phyloP scores from a whole-genome alignment of 441 rosid species.

The Capsella rubella region DNA sequence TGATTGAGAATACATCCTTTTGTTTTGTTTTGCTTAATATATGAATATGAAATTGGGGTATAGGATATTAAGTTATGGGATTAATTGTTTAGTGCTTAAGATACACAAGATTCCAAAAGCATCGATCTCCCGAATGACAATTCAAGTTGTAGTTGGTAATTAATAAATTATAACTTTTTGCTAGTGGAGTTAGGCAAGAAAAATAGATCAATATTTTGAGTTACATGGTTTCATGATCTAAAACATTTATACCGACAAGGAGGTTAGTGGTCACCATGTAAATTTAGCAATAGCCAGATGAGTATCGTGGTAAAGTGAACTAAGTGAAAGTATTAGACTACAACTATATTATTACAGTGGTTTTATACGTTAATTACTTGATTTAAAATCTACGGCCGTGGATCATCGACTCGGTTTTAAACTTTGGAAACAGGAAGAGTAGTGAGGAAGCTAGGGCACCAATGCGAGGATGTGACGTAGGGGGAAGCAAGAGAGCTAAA shows the following conservation, averaged over 20 bases:
- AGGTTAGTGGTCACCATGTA: slow-evolving; percentile 16
- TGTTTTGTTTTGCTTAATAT: neutral
- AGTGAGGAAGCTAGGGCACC: slow-evolving; percentile 24
- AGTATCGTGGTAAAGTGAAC: slow-evolving; percentile 3
- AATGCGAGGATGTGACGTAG: slow-evolving; percentile 40
- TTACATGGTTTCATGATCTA: slow-evolving; percentile 22
- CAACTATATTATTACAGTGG: neutral
- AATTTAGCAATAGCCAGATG: neutral
- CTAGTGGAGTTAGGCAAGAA: slow-evolving; percentile 39
- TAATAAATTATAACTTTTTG: neutral
- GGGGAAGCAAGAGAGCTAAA: slow-evolving; percentile 11
- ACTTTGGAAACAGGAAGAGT: slow-evolving; percentile 1
- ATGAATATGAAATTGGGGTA: slow-evolving; percentile 20
- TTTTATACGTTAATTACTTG: neutral
- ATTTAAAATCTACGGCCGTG: slow-evolving; percentile 14
- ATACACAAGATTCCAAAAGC: slow-evolving; percentile 21
- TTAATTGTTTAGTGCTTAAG: slow-evolving; percentile 28
- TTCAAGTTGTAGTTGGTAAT: slow-evolving; percentile 32
- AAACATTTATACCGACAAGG: slow-evolving; percentile 14
- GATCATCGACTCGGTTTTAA: slow-evolving; percentile 12
- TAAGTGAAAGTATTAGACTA: neutral
- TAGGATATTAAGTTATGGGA: slow-evolving; percentile 22
- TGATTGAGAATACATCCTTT: neutral
- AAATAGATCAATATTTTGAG: slow-evolving; percentile 22
- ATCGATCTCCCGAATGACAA: slow-evolving; percentile 29